Evolutionary conservation across 768 basidiomycete species (phyloP), one percentile per base, ranked within the genome.

Genomic region (Glaciozyma antarctica): DNA sequence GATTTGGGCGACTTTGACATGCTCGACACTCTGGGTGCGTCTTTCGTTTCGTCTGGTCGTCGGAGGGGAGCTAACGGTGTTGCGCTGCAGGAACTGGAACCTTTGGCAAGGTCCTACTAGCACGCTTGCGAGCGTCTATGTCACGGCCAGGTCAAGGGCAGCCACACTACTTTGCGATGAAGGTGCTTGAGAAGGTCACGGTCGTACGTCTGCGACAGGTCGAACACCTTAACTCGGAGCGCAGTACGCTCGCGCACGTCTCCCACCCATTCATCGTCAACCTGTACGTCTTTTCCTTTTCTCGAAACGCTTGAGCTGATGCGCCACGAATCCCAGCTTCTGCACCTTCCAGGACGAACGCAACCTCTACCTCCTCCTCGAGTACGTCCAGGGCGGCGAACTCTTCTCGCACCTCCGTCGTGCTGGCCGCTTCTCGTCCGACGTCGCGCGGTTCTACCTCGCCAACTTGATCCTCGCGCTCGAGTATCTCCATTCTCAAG

Each of bases 341-440:
- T 75, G 70, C 49, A 91, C 90, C 19, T 93, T 91, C 74, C 94
- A 95, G 77, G 95, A 99, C 78, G 86, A 86, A 74, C 79, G 91
- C 73, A 98, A 99, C 81, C 86, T 98, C 57, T 99, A 99, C 79
- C 94, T 99, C 90, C 80, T 99, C 67, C 85, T 98, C 79, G 93
- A 73, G 44, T 74, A 67, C 64, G 67, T 74, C 26, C 71, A 74
- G 52, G 95, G 95, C 24, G 95, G 95, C 45, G 95, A 99, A 78
- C 84, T 99, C 58, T 98, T 99, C 78, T 97, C 93, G 8, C 77
- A 77, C 61, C 84, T 98, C 45, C 88, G 95, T 64, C 85, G 95
- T 56, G 92, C 93, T 0, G 88, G 90, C 69, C 84, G 88, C 64
- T 98, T 99, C 79, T 90, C 90, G 5, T 88, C 94, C 38, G 95